These are phyloP conservation scores for Cordyceps militaris DNA, from an alignment of 2,329 filamentous ascomycete genomes.

Conservation along the genomic window DNA sequence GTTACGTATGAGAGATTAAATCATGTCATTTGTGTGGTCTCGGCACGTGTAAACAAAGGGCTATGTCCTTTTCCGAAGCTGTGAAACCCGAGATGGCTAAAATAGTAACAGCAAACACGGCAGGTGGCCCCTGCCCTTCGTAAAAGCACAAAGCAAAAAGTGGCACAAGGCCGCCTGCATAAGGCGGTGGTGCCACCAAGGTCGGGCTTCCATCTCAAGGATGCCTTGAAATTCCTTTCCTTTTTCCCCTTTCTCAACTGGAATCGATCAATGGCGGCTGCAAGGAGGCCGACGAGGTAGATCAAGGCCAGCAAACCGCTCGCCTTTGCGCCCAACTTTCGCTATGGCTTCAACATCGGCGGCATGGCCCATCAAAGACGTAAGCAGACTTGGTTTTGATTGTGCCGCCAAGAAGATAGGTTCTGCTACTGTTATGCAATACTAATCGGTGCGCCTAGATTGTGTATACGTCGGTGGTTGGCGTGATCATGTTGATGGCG, in stretches of 20 bases:
- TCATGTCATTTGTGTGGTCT: neutral
- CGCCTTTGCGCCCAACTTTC: too few relatives aligned
- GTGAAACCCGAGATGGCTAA: constrained; percentile 8
- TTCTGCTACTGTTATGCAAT: too few relatives aligned
- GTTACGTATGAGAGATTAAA: neutral
- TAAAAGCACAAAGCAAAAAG: neutral
- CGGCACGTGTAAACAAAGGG: neutral
- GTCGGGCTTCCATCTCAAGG: neutral
- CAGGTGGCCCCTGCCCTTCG: constrained; percentile 9
- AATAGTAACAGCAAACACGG: constrained; percentile 11
- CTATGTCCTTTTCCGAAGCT: neutral
- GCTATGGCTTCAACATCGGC: neutral
- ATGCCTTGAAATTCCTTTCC: neutral
- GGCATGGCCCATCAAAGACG: constrained; percentile 43
- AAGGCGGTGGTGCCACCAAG: neutral
- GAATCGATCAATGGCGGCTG: constrained; percentile 3
- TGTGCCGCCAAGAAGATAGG: too few relatives aligned
- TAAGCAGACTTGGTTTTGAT: constrained; percentile 22
- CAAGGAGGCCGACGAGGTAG: neutral
- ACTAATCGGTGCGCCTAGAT: constrained; percentile 54
- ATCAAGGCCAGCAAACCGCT: neutral
- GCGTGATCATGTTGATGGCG: constrained; percentile 74
- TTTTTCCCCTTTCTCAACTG: neutral
- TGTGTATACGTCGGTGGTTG: constrained; percentile 74
- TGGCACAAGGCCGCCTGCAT: neutral